Base-by-base conservation (phyloP, 2,329 filamentous ascomycete species). In the Helotiales sp. region DNA sequence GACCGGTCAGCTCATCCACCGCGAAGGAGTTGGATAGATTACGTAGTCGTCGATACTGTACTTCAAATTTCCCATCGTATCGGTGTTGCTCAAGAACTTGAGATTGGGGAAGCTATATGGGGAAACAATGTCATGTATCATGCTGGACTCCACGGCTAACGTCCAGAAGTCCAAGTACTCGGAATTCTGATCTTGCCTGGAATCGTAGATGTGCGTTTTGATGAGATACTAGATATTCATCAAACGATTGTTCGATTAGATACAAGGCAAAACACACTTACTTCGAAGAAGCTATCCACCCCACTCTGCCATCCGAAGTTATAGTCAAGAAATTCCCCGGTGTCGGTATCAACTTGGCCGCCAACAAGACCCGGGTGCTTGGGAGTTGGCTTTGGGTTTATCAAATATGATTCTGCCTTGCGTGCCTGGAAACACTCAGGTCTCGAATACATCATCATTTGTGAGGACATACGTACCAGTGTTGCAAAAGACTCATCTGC, bases 231-330 rank as follows among this genome's bases (percentile, higher is more conserved):
- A 45, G 10, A 45, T 6, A 11, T 2, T 20, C 7, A 11, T 45
- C 6, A 45, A 11, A 20, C 20, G 3, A 2, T 10, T 1, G 1
- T 45, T 10, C 40, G 40, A 20, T 1, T 6, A 20, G 17, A 20
- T 2, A 10, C 2, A 1, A 20, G 6, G 6, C n/a, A n/a, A 17
- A 20, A 20, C 2, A 7, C 7, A 32, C 49, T 28, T 22, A 59
- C 55, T 37, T 96, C 92, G 80, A 95, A 95, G 80, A 89, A 95
- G 37, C 87, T 91, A 77, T 95, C 92, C 15, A 85, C 85, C 10
- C 90, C 89, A 61, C 89, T 91, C 37, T 86, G 85, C 92, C 92
- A 96, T 60, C 91, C 90, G 63, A 93, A 92, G 1, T 73, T 74
- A 30, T 83, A 84, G 75, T 93, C 86, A 8, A 85, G 71, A 72